Conservation (phyloP, 2,329 filamentous ascomycete species). For the Gaeumannomyces sp. region DNA sequence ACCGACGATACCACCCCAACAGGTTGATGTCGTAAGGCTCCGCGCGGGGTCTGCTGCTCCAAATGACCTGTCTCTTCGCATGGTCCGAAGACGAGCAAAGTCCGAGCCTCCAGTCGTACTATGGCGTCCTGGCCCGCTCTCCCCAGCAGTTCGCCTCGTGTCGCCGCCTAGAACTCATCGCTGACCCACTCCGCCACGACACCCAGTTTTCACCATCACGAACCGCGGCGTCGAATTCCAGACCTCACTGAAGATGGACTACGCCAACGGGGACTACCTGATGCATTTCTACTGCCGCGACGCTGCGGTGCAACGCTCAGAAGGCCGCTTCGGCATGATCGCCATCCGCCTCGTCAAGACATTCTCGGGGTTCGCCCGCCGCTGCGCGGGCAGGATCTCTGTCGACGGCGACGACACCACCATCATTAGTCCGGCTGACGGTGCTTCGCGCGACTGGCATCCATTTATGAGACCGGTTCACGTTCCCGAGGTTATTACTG, state of each 20-base stretch:
- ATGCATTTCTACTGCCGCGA: constrained; percentile 9
- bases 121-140: constrained; percentile 9
- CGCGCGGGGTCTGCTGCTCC: too few relatives aligned
- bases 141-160: constrained; percentile 9
- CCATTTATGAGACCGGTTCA: too few relatives aligned
- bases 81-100: neutral
- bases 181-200: constrained; percentile 6
- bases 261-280: constrained; percentile 3
- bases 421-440: too few relatives aligned
- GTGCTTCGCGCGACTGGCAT: too few relatives aligned
- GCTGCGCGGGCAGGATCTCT: neutral
- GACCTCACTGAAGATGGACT: constrained; percentile 1
- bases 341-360: constrained; percentile 9
- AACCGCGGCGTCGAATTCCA: constrained; percentile 11
- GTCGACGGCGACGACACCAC: too few relatives aligned
- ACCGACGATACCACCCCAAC: too few relatives aligned
- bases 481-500: too few relatives aligned
- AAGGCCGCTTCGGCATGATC: neutral
- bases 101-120: neutral
- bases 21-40: too few relatives aligned
- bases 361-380: constrained; percentile 10
- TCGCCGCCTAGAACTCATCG: constrained; percentile 1
- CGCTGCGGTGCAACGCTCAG: neutral
- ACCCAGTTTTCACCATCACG: constrained; percentile 10
- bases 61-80: constrained; percentile 2